phyloP scores from a whole-genome alignment of 1,139 yeast species.

The Yamadazyma dushanensis region DNA sequence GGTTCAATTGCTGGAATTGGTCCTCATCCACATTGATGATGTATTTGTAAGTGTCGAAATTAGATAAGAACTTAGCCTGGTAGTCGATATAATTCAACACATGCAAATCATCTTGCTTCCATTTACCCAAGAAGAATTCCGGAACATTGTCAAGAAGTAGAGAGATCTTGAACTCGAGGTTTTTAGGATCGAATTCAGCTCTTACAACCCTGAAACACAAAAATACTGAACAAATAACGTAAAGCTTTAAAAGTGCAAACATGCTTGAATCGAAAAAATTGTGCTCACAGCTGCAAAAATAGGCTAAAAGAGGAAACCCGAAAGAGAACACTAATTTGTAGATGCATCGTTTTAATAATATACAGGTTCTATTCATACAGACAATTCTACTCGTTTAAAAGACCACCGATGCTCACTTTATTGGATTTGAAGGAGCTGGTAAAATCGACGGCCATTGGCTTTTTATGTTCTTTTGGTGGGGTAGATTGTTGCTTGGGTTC shows the following conservation, averaged over 20 bases:
- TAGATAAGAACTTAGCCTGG: constrained; percentile 8
- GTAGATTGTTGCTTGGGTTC: constrained; percentile 9
- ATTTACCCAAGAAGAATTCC: constrained; percentile 2
- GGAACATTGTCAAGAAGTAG: constrained; percentile 13
- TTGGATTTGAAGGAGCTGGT: constrained; percentile 24
- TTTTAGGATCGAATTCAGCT: constrained; percentile 9
- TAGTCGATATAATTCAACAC: constrained; percentile 10
- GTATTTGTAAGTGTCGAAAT: constrained; percentile 12
- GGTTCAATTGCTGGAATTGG: constrained; percentile 7
- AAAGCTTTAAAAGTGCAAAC: not conserved
- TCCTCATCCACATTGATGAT: constrained; percentile 10
- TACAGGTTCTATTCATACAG: not conserved
- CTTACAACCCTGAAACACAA: too few species aligned
- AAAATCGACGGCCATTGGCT: constrained; percentile 32
- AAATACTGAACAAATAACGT: too few species aligned
- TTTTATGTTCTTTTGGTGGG: constrained; percentile 16
- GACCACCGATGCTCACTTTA: constrained; percentile 37
- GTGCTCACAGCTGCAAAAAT: constrained; percentile 1
- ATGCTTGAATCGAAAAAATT: constrained; percentile 1
- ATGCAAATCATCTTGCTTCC: not conserved
- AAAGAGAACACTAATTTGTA: too few species aligned
- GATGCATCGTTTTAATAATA: not conserved
- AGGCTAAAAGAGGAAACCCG: constrained; percentile 1
- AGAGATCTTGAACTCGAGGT: constrained; percentile 7
- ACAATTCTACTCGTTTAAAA: constrained; percentile 25